phyloP scores from a whole-genome alignment of 2,329 filamentous ascomycete species.

The Ilyonectria sp. region DNA sequence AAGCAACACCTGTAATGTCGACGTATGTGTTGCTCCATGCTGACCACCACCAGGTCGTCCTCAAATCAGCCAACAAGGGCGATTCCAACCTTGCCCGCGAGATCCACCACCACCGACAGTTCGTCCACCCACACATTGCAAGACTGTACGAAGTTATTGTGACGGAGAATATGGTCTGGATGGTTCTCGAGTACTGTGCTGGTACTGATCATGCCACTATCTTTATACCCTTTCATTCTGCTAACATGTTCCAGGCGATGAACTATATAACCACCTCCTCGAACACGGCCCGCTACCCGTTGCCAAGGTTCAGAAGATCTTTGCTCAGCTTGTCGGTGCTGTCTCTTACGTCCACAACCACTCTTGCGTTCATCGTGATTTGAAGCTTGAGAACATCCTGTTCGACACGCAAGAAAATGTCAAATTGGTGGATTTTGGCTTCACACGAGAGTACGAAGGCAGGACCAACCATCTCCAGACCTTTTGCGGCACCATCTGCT shows the following conservation, averaged over 20 bases:
- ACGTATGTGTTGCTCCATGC: slow-evolving; percentile 6
- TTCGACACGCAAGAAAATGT: slow-evolving; percentile 98
- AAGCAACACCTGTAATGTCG: slow-evolving; percentile 43
- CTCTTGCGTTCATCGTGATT: slow-evolving; percentile 94
- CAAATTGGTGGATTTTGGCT: slow-evolving; percentile 97
- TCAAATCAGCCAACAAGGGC: slow-evolving; percentile 97
- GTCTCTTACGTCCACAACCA: slow-evolving; percentile 96
- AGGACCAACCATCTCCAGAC: slow-evolving; percentile 96
- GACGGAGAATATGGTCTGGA: slow-evolving; percentile 94
- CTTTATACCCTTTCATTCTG: neutral
- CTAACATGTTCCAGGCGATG: slow-evolving; percentile 77
- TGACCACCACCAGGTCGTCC: slow-evolving; percentile 79
- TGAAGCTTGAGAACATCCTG: slow-evolving; percentile 92
- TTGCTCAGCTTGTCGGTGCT: slow-evolving; percentile 94
- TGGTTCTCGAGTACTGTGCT: slow-evolving; percentile 96
- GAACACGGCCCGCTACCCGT: slow-evolving; percentile 87
- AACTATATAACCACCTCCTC: slow-evolving; percentile 96
- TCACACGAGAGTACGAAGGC: slow-evolving; percentile 97
- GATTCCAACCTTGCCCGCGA: slow-evolving; percentile 96
- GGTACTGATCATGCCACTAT: slow-evolving; percentile 65
- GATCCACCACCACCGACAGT: slow-evolving; percentile 98
- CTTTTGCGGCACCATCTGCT: slow-evolving; percentile 97
- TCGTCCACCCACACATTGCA: slow-evolving; percentile 97
- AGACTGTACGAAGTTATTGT: slow-evolving; percentile 98
- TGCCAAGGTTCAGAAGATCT: slow-evolving; percentile 93